Percentiles rank a stretch among this genome's conserved stretches.
Conservation (phyloP, 2,329 filamentous ascomycete genomes). For the Sporothrix protearum region DNA sequence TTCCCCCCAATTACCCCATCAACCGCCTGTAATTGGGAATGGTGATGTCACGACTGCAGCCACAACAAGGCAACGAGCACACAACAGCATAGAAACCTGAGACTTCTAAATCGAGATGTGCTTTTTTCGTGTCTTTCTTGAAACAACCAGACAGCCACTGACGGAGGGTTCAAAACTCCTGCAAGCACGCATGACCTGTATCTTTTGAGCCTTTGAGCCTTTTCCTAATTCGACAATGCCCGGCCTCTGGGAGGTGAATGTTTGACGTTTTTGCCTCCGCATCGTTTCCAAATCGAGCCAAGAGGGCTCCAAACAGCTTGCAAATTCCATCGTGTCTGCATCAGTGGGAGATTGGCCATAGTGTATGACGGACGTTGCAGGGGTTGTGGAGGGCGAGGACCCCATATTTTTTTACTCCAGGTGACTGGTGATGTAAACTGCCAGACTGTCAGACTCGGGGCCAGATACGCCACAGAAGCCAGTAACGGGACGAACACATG, state of each 20-base stretch:
- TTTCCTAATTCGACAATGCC: background rate
- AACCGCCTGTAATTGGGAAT: background rate
- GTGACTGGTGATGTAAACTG: background rate
- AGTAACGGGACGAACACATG: background rate
- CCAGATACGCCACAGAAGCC: background rate
- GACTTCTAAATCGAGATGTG: background rate
- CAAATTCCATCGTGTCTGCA: background rate
- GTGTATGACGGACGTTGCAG: slow-evolving; percentile 3
- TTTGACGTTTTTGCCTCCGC: slow-evolving; percentile 1
- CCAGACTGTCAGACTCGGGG: background rate
- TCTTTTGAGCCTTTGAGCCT: background rate
- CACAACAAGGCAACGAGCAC: background rate
- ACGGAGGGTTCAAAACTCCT: background rate
- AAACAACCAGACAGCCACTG: slow-evolving; percentile 1
- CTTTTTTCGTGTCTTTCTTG: background rate
- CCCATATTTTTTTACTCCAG: background rate
- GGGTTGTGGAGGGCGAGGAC: too few relatives aligned
- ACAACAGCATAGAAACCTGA: background rate
- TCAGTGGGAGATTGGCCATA: background rate
- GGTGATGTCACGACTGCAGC: slow-evolving; percentile 18
- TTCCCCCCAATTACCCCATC: too few relatives aligned
- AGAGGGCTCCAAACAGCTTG: background rate
- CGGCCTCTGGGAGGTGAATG: background rate
- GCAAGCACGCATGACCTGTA: background rate
- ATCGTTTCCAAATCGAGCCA: background rate